Evolutionary conservation across 176 grass and related monocot species (phyloP), one percentile per base, ranked within the genome.

Genomic region (Oryza meyeriana): DNA sequence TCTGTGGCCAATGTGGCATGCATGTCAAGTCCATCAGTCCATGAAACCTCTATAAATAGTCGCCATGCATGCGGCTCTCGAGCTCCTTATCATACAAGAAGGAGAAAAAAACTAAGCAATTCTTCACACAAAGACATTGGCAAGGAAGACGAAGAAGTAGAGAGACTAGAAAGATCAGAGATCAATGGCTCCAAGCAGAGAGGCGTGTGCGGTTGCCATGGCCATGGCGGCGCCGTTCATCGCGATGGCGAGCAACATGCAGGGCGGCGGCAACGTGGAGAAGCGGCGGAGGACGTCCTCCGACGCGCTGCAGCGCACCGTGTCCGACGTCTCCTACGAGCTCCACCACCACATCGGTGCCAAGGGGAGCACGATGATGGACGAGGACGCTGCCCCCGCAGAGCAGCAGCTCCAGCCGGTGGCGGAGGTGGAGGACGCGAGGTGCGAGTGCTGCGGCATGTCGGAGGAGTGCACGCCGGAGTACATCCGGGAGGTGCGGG

Each of bases 361-460:
- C 20, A 73, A 30, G 55, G 66, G 79, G 6, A 55, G 12, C 18
- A 55, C 50, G 1, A 22, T 55, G 18, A 18, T 55, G 36, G 42
- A 83, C 32, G 61, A 40, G 33, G 75, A 25, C 10, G 68, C 34
- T 3, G 72, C 25, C 0, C 18, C 41, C 24, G 2, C 26, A 64
- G 63, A 63, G 58, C 64, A n/a, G 31, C 68, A 4, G n/a, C 89
- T 88, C 62, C 85, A 67, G 1, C 11, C 47, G 3, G 77, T 85
- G 28, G 80, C 83, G 3, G 89, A 90, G 87, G 94, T 97, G 71
- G 73, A 92, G 80, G 86, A 92, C 58, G 94, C 86, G 44, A 88
- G 72, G 87, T 97, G 94, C 86, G 92, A 93, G 84, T 97, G 92
- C 83, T 97, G 94, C 39, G 90, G 94, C 75, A 92, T 97, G 94